Evolutionary conservation across 129 eudicot genomes (phyloP), one percentile per base, ranked within the genome.

Genomic region (Tagetes patula): DNA sequence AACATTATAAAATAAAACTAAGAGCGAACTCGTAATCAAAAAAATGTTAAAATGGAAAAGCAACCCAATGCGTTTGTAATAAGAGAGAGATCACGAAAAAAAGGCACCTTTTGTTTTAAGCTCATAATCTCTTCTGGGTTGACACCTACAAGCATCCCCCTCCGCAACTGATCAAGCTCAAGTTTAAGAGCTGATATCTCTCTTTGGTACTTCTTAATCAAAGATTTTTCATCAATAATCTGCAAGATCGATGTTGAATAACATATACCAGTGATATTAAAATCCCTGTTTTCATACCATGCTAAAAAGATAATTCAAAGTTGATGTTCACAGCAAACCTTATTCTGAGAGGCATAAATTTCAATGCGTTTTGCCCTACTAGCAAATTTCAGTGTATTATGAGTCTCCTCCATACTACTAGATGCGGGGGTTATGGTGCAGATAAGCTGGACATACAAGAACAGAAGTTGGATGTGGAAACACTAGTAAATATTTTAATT

Each of bases 391-490:
- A 95, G 77, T 12, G 99, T 95, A 70, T 95, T 95, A 73, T 95
- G 99, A 55, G 99, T 95, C 75, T 95, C 99, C 89, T 95, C 99
- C 91, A 86, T 78, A 70, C 84, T 95, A 69, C 99, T 95, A 46
- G 99, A 90, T 70, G 99, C 97, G n/a, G 99, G 99, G 60, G 97
- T 95, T 48, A 95, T 84, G 1, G 99, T 95, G 82, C 99, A 95
- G 73, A 95, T 91, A 81, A 95, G 99, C 99, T 95, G 86, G 48
- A 70, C 50, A 36, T 37, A 80, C 59, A 42, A 59, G 41, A 48
- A 41, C 58, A 63, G 39, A 74, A 73, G 75, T 66, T 61, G 14
- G 45, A 70, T 58, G 14, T 49, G 49, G 54, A 9, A 75, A 67
- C 43, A 43, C 27, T 52, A 54, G 8, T 13, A 48, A 40, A 10